Evolutionary conservation across 805 yeast species (phyloP).

Genomic region (Starmerella ratchasimensis): DNA sequence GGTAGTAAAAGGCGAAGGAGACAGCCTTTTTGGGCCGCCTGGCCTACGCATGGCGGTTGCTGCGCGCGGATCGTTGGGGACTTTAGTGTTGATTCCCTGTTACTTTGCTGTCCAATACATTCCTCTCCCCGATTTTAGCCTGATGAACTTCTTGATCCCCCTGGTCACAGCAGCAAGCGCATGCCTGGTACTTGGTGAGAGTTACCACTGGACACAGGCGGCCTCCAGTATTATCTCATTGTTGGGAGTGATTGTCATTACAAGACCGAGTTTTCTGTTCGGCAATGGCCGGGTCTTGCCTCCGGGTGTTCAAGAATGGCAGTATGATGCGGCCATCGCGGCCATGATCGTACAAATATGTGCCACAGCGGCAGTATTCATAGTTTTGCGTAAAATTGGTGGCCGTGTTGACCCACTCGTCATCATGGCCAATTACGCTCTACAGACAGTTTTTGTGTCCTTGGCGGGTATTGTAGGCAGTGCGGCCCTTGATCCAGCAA

Average conservation of each 20-base stretch:
- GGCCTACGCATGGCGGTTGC: constrained; percentile 40
- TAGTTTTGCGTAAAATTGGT: constrained; percentile 56
- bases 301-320: not conserved
- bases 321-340: constrained; percentile 47
- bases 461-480: constrained; percentile 26
- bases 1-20: constrained; percentile 37
- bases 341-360: constrained; percentile 26
- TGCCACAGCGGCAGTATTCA: constrained; percentile 5
- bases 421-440: constrained; percentile 63
- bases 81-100: constrained; percentile 63
- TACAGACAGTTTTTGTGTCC: constrained; percentile 44
- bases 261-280: constrained; percentile 63
- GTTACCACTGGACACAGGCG: constrained; percentile 52
- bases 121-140: constrained; percentile 65
- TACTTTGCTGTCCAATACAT: constrained; percentile 63
- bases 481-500: not conserved
- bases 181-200: constrained; percentile 49
- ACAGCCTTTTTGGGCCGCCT: constrained; percentile 58
- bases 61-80: constrained; percentile 58
- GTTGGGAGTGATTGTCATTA: constrained; percentile 63
- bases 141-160: constrained; percentile 66
- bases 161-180: constrained; percentile 65
- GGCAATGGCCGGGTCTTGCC: constrained; percentile 25
- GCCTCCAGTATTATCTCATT: constrained; percentile 55
- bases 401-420: constrained; percentile 62